phyloP scores from a whole-genome alignment of 1,139 yeast species.

The Yamadazyma triangularis region DNA sequence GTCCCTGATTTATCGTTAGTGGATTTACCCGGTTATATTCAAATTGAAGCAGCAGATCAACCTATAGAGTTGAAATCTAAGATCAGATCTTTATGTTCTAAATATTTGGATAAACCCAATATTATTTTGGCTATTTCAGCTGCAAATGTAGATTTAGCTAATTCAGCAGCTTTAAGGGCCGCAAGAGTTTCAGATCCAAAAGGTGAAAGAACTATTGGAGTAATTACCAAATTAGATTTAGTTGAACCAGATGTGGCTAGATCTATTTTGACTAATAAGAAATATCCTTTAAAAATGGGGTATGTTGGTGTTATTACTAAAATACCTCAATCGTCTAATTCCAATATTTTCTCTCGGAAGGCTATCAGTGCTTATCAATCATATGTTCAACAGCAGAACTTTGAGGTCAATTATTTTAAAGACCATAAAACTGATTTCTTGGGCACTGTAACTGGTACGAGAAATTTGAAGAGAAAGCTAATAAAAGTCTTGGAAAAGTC shows the following conservation, averaged over 20 bases:
- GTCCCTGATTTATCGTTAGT: constrained; percentile 94
- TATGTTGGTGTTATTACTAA: constrained; percentile 95
- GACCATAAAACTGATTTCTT: constrained; percentile 56
- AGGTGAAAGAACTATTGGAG: constrained; percentile 95
- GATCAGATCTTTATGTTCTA: constrained; percentile 75
- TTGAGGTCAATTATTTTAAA: constrained; percentile 56
- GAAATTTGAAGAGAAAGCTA: constrained; percentile 68
- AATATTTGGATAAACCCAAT: constrained; percentile 86
- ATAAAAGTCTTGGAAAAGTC: constrained; percentile 85
- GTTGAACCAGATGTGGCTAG: constrained; percentile 75
- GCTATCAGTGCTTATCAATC: constrained; percentile 42
- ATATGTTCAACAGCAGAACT: constrained; percentile 58
- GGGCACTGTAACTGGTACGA: constrained; percentile 75
- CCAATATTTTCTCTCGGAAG: constrained; percentile 31
- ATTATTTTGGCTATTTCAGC: constrained; percentile 94
- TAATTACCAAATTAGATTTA: constrained; percentile 86
- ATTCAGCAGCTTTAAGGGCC: constrained; percentile 89
- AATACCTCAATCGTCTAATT: constrained; percentile 44
- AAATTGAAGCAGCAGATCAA: constrained; percentile 94
- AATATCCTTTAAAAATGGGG: constrained; percentile 91
- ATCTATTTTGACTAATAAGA: constrained; percentile 63
- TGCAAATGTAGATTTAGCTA: constrained; percentile 97
- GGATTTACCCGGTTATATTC: constrained; percentile 96
- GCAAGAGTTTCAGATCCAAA: constrained; percentile 90
- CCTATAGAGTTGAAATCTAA: constrained; percentile 78